Percentiles rank a stretch among this genome's conserved stretches.
These are phyloP conservation scores for Limonium bicolor DNA, from an alignment of 148 eudicot species.

Conservation along the genomic window DNA sequence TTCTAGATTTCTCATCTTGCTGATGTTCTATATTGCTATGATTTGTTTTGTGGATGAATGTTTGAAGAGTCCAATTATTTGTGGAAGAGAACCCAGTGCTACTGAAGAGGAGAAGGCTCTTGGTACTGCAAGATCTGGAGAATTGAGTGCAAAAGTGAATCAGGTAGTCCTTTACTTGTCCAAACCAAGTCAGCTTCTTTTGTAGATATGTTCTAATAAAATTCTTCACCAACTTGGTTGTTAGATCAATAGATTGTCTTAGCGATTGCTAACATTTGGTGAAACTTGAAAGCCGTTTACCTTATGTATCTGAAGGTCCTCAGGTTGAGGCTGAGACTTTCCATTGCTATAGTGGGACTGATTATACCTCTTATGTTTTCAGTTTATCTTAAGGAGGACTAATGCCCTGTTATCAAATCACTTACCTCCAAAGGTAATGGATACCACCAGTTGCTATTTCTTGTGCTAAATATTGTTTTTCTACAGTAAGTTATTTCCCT, in stretches of 20 bases:
- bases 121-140: slow-evolving; percentile 63
- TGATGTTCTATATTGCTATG: no score
- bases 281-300: no score
- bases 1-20: no score
- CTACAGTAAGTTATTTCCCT: no score
- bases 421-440: slow-evolving; percentile 97
- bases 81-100: slow-evolving; percentile 87
- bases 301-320: no score
- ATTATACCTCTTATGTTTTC: slow-evolving; percentile 11
- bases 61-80: slow-evolving; percentile 65
- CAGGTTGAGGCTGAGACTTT: not conserved
- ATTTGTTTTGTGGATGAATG: not conserved
- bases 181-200: no score
- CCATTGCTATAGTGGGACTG: not conserved
- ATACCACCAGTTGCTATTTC: not conserved
- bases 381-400: slow-evolving; percentile 97
- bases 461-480: no score
- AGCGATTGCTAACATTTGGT: slow-evolving; percentile 2
- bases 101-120: slow-evolving; percentile 58
- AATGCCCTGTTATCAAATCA: slow-evolving; percentile 91
- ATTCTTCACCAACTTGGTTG: no score
- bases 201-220: no score
- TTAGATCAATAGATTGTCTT: no score
- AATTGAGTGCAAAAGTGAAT: slow-evolving; percentile 86
- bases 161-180: slow-evolving; percentile 35